A percentile compares a stretch with the other conserved stretches of the same genome.
phyloP scores from a whole-genome alignment of 257 asterid genomes.

The Buddleja alternifolia region DNA sequence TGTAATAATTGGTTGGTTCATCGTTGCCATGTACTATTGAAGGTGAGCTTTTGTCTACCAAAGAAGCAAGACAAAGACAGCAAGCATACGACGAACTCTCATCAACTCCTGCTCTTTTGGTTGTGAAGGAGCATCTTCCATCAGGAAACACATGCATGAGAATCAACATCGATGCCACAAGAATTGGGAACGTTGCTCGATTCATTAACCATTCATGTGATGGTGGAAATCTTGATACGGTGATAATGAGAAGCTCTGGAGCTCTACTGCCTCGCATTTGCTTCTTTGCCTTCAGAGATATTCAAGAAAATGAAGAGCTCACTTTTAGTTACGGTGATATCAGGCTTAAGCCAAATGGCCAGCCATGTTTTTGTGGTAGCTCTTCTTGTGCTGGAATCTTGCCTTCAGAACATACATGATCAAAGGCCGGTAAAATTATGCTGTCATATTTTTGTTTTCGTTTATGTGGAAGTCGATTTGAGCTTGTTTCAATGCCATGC shows the following conservation, averaged over 20 bases:
- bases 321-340: constrained; percentile 77
- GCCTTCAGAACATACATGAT: constrained; percentile 80
- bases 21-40: constrained; percentile 12
- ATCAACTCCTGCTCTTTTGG: constrained; percentile 71
- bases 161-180: constrained; percentile 86
- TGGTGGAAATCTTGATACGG: constrained; percentile 75
- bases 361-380: constrained; percentile 73
- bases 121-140: constrained; percentile 84
- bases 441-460: background rate
- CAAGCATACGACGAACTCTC: constrained; percentile 54
- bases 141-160: constrained; percentile 72
- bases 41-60: constrained; percentile 85
- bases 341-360: constrained; percentile 46
- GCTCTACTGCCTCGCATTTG: constrained; percentile 86
- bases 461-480: background rate
- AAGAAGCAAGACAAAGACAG: constrained; percentile 72
- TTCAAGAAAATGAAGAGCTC: constrained; percentile 73
- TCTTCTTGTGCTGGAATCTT: constrained; percentile 63
- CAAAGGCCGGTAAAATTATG: background rate
- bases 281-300: constrained; percentile 68
- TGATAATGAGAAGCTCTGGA: constrained; percentile 74
- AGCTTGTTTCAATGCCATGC: background rate
- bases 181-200: constrained; percentile 73
- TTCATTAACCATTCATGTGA: constrained; percentile 94
- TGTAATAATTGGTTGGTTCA: background rate